Evolutionary conservation across 2,329 filamentous ascomycete genomes (phyloP).

Genomic region (Penicillium vulpinum): DNA sequence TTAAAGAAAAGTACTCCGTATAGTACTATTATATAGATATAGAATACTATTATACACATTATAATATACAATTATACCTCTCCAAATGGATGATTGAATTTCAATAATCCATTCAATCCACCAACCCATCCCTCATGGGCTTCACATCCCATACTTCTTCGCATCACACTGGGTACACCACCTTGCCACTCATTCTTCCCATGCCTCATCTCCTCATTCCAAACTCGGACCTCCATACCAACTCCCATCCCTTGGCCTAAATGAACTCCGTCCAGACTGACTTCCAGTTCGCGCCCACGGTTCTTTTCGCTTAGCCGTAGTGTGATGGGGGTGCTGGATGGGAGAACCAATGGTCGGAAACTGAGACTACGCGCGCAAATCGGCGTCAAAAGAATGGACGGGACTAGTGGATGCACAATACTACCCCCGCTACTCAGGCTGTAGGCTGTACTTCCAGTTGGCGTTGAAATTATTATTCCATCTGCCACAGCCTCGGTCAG

Average conservation of each 20-base stretch:
- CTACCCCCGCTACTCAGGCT: constrained; percentile 88
- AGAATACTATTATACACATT: no score
- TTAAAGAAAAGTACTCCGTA: no score
- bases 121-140: constrained; percentile 94
- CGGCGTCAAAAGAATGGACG: constrained; percentile 83
- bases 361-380: constrained; percentile 91
- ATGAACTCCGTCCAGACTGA: constrained; percentile 75
- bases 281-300: constrained; percentile 71
- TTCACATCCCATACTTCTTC: constrained; percentile 54
- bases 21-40: no score
- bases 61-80: constrained; percentile 47
- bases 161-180: constrained; percentile 88
- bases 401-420: constrained; percentile 91
- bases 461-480: constrained; percentile 90
- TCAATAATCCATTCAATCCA: constrained; percentile 85
- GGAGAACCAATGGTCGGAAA: constrained; percentile 87
- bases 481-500: constrained; percentile 93
- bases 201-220: constrained; percentile 73
- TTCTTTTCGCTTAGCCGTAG: constrained; percentile 80
- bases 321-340: constrained; percentile 79
- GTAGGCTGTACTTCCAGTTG: constrained; percentile 94
- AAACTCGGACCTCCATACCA: constrained; percentile 85
- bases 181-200: constrained; percentile 61
- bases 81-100: constrained; percentile 97
- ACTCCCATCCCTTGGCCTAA: constrained; percentile 64